Conservation (phyloP, 2,329 filamentous ascomycete genomes). For the Zymoseptoria crescenta region DNA sequence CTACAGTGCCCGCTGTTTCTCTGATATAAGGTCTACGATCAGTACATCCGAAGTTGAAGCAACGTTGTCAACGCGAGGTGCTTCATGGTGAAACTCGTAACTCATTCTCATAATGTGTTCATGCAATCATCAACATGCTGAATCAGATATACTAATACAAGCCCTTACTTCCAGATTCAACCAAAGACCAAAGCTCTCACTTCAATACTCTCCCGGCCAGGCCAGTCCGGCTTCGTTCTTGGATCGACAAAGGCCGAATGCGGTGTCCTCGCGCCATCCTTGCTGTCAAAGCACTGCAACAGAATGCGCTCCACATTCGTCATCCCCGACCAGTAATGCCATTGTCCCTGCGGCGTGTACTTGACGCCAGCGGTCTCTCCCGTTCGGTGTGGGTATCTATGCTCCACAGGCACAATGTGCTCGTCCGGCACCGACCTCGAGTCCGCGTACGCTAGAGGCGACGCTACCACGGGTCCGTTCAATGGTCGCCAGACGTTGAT, state of each 20-base stretch:
- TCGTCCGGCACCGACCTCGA: constrained; percentile 47
- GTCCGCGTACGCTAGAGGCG: constrained; percentile 52
- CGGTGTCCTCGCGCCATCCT: constrained; percentile 41
- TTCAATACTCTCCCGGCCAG: constrained; percentile 77
- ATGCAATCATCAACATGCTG: not conserved
- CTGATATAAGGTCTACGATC: not conserved
- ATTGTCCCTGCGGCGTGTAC: constrained; percentile 56
- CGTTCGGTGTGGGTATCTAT: constrained; percentile 61
- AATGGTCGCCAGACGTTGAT: constrained; percentile 77
- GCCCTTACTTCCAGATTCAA: constrained; percentile 4
- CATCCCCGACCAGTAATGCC: constrained; percentile 78
- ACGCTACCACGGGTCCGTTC: constrained; percentile 49
- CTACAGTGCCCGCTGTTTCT: not conserved
- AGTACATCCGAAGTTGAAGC: not conserved
- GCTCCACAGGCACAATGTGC: constrained; percentile 65
- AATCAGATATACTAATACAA: not conserved
- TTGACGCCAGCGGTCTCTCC: constrained; percentile 68
- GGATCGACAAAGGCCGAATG: constrained; percentile 77
- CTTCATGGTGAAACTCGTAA: not conserved
- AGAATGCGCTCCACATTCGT: constrained; percentile 49
- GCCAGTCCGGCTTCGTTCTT: constrained; percentile 56
- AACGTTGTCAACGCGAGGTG: not conserved
- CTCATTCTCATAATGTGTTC: not conserved
- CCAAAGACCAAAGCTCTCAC: constrained; percentile 75
- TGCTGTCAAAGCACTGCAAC: constrained; percentile 43